Conservation (phyloP, 208 protist genomes). For the Naegleria fowleri region DNA sequence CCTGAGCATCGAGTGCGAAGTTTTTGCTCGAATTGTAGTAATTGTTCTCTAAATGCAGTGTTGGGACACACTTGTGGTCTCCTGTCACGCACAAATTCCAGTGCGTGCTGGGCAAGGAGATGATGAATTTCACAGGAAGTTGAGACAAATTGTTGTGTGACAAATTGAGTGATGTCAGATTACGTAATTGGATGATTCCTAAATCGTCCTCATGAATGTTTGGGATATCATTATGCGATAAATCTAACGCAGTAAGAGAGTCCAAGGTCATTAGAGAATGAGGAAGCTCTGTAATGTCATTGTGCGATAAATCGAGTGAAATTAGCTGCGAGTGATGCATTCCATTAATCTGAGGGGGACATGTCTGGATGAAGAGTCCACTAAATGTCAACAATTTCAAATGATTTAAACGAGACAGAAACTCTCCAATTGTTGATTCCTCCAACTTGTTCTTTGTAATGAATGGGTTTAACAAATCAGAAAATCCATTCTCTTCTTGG, state of each 20-base stretch:
- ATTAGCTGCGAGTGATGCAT: background rate
- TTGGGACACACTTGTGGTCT: background rate
- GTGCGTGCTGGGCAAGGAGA: constrained; percentile 37
- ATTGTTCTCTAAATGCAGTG: background rate
- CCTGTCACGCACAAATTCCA: constrained; percentile 28
- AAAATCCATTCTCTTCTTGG: background rate
- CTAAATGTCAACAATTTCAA: background rate
- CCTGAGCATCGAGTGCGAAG: too few relatives aligned
- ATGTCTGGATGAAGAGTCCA: background rate
- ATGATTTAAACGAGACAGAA: background rate
- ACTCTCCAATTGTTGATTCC: background rate
- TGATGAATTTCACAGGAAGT: background rate
- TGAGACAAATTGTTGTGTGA: background rate
- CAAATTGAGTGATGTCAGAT: background rate
- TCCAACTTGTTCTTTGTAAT: background rate
- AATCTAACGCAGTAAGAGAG: background rate
- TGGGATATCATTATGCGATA: background rate
- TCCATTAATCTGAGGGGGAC: background rate
- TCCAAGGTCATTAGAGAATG: background rate
- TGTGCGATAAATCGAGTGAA: background rate
- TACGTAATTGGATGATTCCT: background rate
- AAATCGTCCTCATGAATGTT: background rate
- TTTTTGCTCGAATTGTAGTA: background rate
- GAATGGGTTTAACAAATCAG: background rate
- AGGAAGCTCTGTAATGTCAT: background rate